Evolutionary conservation across 2,329 filamentous ascomycete genomes (phyloP), one percentile per base, ranked within the genome.

Genomic region (Stagonosporopsis cucurbitacearum): DNA sequence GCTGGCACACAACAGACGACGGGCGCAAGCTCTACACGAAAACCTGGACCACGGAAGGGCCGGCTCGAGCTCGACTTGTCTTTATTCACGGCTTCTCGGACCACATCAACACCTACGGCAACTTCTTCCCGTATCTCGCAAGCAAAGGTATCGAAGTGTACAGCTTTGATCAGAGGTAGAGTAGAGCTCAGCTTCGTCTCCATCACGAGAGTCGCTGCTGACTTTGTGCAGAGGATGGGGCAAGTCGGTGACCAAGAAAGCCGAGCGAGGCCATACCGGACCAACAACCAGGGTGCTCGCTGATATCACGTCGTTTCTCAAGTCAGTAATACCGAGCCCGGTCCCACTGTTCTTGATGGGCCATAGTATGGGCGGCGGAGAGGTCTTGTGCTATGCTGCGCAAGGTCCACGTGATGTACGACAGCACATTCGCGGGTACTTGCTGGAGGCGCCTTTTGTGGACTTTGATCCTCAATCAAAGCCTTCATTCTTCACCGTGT

Each of bases 51-150:
- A 85, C 86, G 26, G 74, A 82, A 26, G 82, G 79, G 13, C 76
- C 81, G 12, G 76, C 83, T 51, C 84, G 83, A 67, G 92, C 92
- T 32, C 89, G 90, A 64, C 75, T 96, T 45, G 81, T 95, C 67
- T 90, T 96, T 76, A 79, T 97, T 60, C 93, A 97, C 78, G 93
- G 93, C 68, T 97, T 93, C 81, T 92, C 87, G 74, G 93, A 69
- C 56, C 59, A 58, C 53, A 82, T 90, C 74, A 87, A 90, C 75
- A 85, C 86, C 55, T 96, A 96, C 78, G 84, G 87, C 70, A 82
- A 83, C 51, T 84, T 96, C 68, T 94, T 95, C 77, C 82, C 86
- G 6, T 79, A 78, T 13, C 83, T 97, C 43, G 88, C 89, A 20
- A 78, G 80, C 11, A 83, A 83, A 50, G 90, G 89, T 59, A 92